Base-by-base conservation (phyloP, 1,139 yeast genomes). In the Kazachstania sp. region DNA sequence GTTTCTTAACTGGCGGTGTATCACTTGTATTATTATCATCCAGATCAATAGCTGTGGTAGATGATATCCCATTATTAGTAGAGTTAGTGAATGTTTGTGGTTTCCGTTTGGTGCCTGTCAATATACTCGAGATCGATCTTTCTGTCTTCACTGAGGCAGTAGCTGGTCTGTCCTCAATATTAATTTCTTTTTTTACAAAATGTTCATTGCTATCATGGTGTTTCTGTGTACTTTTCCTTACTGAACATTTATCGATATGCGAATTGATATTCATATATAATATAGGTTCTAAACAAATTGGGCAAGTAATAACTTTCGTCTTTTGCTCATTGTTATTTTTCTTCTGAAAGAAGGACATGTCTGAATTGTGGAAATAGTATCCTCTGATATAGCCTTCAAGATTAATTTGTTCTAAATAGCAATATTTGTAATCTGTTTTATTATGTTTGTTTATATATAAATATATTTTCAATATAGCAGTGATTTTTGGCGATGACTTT, bases 181-280 rank as follows among this genome's bases (percentile, higher is more conserved):
- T 19, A 4, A 36, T 19, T 6, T 23, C 37, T 4, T 11, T 4
- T 15, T 23, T 16, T 19, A n/a, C 16, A 18, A n/a, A 12, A 23
- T 39, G 13, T 35, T 45, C 28, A 23, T 23, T 23, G 5, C 8
- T 23, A 7, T 7, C 8, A 4, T 23, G 6, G 8, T 23, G 2
- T 9, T 4, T 23, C 8, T 23, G 28, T 3, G 28, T 23, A 4
- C 4, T 23, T 23, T 23, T 23, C 28, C 28, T 41, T 26, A 47
- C 37, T 16, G 63, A 48, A 41, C 66, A 62, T 4, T 38, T 45
- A 48, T 63, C 67, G 38, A 63, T 44, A 53, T 63, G 67, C 8
- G 51, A 43, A 44, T 63, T 63, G 29, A 63, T 63, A 12, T 45
- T 43, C 6, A 55, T 51, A 45, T 55, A 63, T 7, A 54, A 46